Conservation (phyloP, 176 grass and related monocot genomes). For the Bromus sterilis region DNA sequence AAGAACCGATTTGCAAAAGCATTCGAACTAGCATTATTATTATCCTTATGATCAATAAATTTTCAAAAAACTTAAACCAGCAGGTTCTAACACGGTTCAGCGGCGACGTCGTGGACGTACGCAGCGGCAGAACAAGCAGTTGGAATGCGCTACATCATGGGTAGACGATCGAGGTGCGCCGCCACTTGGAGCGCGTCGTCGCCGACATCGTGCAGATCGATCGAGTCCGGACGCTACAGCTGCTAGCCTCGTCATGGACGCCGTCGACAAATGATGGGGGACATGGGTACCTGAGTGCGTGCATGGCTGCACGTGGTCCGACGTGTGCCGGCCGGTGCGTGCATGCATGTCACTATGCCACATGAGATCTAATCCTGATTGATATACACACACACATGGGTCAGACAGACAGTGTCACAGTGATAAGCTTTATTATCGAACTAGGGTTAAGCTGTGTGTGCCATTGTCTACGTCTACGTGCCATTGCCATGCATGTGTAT, state of each 20-base stretch:
- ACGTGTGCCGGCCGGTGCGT: neutral
- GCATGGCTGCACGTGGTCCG: neutral
- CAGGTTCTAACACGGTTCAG: no score
- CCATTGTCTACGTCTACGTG: no score
- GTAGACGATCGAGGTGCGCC: no score
- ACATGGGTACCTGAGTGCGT: neutral
- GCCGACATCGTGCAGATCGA: slow-evolving; percentile 59
- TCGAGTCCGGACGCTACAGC: slow-evolving; percentile 23
- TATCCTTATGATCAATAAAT: no score
- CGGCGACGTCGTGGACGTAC: no score
- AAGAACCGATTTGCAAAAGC: no score
- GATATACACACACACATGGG: neutral
- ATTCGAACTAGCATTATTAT: no score
- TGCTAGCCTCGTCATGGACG: neutral
- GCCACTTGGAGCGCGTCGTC: slow-evolving; percentile 57
- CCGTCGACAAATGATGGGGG: neutral
- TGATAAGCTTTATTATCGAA: neutral
- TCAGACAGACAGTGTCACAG: neutral
- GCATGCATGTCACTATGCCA: neutral
- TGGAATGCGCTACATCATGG: no score
- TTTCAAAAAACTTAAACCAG: no score
- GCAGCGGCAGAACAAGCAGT: no score
- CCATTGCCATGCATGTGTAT: neutral
- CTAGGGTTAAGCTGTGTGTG: neutral
- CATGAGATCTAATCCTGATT: slow-evolving; percentile 31